phyloP scores from a whole-genome alignment of 2,329 filamentous ascomycete genomes.

The Fusarium sambucinum region DNA sequence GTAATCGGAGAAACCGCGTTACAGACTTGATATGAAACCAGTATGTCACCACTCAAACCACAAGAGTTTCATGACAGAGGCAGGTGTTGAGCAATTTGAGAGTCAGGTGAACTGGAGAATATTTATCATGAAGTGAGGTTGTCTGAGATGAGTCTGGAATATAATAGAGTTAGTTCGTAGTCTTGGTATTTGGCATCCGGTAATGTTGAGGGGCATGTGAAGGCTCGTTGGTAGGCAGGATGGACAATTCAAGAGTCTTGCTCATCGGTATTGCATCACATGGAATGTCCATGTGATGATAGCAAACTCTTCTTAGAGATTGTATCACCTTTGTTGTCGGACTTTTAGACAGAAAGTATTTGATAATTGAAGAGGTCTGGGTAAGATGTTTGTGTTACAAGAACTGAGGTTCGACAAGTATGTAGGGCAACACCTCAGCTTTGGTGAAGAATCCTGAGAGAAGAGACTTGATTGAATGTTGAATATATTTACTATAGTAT shows the following conservation, averaged over 20 bases:
- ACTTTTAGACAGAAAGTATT: background rate
- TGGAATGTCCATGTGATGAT: background rate
- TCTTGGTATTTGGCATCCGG: too few relatives aligned
- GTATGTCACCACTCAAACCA: slow-evolving; percentile 9
- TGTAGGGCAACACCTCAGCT: background rate
- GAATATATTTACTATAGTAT: background rate
- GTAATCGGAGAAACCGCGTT: background rate
- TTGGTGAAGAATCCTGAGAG: background rate
- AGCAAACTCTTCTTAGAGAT: background rate
- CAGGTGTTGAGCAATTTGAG: background rate
- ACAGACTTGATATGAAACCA: slow-evolving; percentile 4
- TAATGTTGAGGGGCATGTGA: background rate
- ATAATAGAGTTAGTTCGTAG: background rate
- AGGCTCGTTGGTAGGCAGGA: background rate
- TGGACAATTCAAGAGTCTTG: background rate
- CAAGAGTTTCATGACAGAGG: slow-evolving; percentile 4
- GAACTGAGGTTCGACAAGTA: background rate
- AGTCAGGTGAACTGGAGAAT: background rate
- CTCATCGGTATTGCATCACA: background rate
- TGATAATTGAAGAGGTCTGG: too few relatives aligned
- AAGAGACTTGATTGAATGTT: background rate
- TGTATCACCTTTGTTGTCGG: slow-evolving; percentile 51
- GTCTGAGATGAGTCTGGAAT: background rate
- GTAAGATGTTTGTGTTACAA: background rate
- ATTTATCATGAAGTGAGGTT: background rate